Percentiles rank a stretch among this genome's conserved stretches.
phyloP scores from a whole-genome alignment of 495 filamentous ascomycete genomes.

The Tetracladium setigerum region DNA sequence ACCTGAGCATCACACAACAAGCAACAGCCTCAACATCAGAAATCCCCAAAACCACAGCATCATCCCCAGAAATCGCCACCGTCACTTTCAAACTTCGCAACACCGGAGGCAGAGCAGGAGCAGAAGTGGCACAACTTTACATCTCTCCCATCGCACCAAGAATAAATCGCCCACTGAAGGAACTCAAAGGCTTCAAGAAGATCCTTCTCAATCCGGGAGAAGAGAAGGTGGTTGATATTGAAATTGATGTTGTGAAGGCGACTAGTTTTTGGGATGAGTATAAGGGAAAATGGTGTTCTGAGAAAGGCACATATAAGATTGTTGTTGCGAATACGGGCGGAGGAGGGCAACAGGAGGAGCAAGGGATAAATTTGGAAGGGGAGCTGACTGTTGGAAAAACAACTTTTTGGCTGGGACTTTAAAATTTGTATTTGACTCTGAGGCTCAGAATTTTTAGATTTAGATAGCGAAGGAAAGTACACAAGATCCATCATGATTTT shows the following conservation, averaged over 20 bases:
- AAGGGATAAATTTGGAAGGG: too few species aligned
- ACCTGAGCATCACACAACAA: too few species aligned
- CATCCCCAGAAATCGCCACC: neutral
- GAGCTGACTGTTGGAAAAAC: too few species aligned
- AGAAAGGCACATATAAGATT: neutral
- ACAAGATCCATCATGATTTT: too few species aligned
- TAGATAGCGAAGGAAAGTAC: too few species aligned
- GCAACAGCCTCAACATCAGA: too few species aligned
- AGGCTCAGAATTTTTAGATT: too few species aligned
- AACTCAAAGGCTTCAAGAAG: conserved; percentile 69
- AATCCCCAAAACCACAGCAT: neutral
- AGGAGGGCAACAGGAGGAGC: too few species aligned
- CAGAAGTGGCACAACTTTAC: conserved; percentile 66
- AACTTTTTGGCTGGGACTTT: too few species aligned
- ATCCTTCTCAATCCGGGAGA: conserved; percentile 56
- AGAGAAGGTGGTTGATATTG: conserved; percentile 46
- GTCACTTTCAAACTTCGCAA: conserved; percentile 37
- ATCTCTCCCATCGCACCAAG: conserved; percentile 23
- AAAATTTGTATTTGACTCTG: too few species aligned
- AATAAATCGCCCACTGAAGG: conserved; percentile 54
- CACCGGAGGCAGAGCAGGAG: conserved; percentile 52
- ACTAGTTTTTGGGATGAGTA: neutral
- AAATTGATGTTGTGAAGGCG: too few species aligned
- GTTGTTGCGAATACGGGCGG: too few species aligned
- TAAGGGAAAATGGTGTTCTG: neutral